A percentile compares a stretch with the other conserved stretches of the same genome.
These are phyloP conservation scores for Zea mays DNA, from an alignment of 176 grass and related monocot species.

Conservation along the genomic window DNA sequence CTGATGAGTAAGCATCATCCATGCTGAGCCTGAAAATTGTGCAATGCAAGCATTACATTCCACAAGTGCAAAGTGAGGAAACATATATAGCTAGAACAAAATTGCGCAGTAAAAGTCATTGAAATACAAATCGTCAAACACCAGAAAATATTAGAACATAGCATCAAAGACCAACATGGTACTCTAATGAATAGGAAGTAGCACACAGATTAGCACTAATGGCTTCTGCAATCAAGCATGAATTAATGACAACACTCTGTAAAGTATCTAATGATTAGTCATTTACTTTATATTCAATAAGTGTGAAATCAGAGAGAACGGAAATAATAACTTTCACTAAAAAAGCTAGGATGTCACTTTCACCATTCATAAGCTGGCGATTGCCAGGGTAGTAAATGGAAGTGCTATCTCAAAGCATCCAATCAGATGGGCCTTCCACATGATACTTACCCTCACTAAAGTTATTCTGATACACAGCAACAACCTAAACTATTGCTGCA, in stretches of 20 bases:
- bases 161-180: not conserved
- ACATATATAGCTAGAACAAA: not conserved
- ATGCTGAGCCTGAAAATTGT: conserved; percentile 83
- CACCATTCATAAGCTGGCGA: conserved; percentile 5
- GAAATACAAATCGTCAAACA: not conserved
- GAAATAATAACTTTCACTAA: not conserved
- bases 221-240: not conserved
- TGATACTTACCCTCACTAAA: not conserved
- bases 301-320: not conserved
- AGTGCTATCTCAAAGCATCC: conserved; percentile 1
- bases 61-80: conserved; percentile 11
- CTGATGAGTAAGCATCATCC: conserved; percentile 93
- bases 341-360: conserved; percentile 5
- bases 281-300: not conserved
- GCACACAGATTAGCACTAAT: not conserved
- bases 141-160: not conserved
- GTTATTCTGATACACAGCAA: not conserved
- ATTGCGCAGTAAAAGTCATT: not conserved
- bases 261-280: not conserved
- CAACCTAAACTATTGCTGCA: not conserved
- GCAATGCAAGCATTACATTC: conserved; percentile 32
- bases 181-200: not conserved
- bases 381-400: not conserved
- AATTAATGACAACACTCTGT: not conserved
- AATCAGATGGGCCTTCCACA: not conserved